phyloP scores from a whole-genome alignment of 345 rosid species.

The Isatis tinctoria region DNA sequence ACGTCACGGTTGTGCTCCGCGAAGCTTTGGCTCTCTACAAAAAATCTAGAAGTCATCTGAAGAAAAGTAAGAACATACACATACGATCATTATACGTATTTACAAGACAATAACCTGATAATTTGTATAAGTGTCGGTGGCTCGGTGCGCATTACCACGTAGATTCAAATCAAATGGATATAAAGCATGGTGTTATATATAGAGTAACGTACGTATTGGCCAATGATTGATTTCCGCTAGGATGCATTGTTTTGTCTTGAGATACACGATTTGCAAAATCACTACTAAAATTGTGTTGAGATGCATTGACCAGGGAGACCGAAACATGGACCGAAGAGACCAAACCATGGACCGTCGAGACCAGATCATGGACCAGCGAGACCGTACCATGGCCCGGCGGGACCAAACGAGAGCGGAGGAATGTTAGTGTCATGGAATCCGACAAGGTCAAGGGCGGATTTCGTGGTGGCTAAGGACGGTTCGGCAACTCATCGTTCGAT shows the following conservation, averaged over 20 bases:
- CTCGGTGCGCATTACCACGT: not conserved
- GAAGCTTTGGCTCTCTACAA: conserved; percentile 44
- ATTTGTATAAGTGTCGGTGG: not conserved
- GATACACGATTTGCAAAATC: not conserved
- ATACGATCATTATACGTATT: not conserved
- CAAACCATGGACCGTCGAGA: not conserved
- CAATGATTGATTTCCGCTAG: not conserved
- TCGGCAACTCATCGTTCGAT: conserved; percentile 24
- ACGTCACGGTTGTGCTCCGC: conserved; percentile 38
- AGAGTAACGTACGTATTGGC: not conserved
- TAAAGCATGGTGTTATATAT: not conserved
- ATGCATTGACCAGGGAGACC: conserved; percentile 15
- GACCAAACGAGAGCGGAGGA: conserved; percentile 31
- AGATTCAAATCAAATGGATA: not conserved
- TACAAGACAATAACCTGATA: not conserved
- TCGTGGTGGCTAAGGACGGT: conserved; percentile 36
- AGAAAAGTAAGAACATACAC: conserved; percentile 25
- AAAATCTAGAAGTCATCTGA: not conserved
- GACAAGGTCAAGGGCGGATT: conserved; percentile 29
- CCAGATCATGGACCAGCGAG: conserved; percentile 4
- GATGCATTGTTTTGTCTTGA: not conserved
- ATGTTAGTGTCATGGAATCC: conserved; percentile 44
- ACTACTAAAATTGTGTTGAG: not conserved
- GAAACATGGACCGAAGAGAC: not conserved
- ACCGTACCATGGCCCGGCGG: not conserved